Evolutionary conservation across 1,284 basidiomycete species (phyloP), one percentile per base, ranked within the genome.

Genomic region (Austroboletus niveus): DNA sequence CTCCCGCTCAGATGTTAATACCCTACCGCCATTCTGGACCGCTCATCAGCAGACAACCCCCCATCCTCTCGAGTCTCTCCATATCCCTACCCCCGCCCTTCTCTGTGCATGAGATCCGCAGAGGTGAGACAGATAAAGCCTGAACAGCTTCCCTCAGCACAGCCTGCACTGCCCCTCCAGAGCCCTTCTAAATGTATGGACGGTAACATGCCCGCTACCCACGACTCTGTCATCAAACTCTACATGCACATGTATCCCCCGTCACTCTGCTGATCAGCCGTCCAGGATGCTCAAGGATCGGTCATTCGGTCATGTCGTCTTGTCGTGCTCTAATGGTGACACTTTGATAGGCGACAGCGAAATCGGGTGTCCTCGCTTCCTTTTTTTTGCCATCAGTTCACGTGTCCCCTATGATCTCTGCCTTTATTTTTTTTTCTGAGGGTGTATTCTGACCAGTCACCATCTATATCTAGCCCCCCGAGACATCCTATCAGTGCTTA

Each of bases 151-250:
- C 56, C 60, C 17, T 61, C 58, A 5, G 58, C 59, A 22, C 58
- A 52, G 42, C 60, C 58, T 43, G 39, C 54, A 1, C 57, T 54
- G 2, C 60, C 59, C 14, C 49, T 51, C 8, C 59, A 52, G 24
- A 41, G 48, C 32, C 51, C 45, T n/a, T 6, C 57, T 32, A 69
- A 68, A 38, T 65, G 67, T 2, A 43, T 49, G 11, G 80, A 81
- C 54, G 86, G 87, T 59, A 74, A 75, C 55, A 85, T 88, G 85
- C 85, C 85, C 5, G 79, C 84, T 11, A 86, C 88, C 15, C 84
- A 81, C 58, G 94, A 98, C 72, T 98, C 98, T 71, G 94, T 98
- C 66, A 97, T 89, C 74, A 92, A 91, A 70, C 75, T 98, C 14
- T 96, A 90, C 85, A 92, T 90, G 89, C 91, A 51, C 55, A 81